These are phyloP conservation scores for Ilyonectria destructans DNA, from an alignment of 2,329 filamentous ascomycete genomes.

Conservation along the genomic window DNA sequence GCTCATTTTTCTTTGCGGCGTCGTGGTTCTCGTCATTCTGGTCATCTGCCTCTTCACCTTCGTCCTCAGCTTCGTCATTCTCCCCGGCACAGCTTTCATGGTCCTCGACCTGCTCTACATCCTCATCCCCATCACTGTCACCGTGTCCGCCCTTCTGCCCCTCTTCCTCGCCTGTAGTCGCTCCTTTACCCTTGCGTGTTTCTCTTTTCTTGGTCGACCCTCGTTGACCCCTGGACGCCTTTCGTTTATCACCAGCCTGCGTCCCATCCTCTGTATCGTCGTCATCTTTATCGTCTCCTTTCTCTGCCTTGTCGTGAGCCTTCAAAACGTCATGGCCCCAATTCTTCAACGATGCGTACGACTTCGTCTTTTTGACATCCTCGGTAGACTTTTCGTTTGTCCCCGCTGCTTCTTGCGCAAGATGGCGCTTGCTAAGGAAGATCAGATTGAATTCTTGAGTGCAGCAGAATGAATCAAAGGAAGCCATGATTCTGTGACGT, in stretches of 20 bases:
- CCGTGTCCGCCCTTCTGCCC: constrained; percentile 43
- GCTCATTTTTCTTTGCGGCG: constrained; percentile 32
- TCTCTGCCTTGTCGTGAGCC: constrained; percentile 43
- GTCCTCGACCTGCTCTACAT: not conserved
- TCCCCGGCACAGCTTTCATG: constrained; percentile 22
- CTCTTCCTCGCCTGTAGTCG: constrained; percentile 31
- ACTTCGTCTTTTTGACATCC: constrained; percentile 65
- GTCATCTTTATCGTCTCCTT: constrained; percentile 50
- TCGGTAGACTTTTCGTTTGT: constrained; percentile 68
- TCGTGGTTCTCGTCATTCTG: constrained; percentile 39
- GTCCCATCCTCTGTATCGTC: not conserved
- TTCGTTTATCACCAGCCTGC: constrained; percentile 12
- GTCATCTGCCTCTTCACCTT: constrained; percentile 29
- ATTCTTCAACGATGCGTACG: constrained; percentile 74
- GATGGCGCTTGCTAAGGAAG: constrained; percentile 69
- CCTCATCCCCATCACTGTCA: constrained; percentile 37
- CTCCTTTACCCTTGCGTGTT: constrained; percentile 46
- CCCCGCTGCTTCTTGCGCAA: constrained; percentile 74
- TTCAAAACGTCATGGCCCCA: constrained; percentile 73
- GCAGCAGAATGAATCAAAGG: not conserved
- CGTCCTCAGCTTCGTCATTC: constrained; percentile 29
- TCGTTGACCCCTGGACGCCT: constrained; percentile 37
- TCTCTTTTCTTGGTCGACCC: constrained; percentile 54
- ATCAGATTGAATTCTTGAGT: not conserved
- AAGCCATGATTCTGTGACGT: constrained; percentile 19